These are phyloP conservation scores for Talaromyces pinophilus DNA, from an alignment of 2,329 filamentous ascomycete species.

Conservation along the genomic window DNA sequence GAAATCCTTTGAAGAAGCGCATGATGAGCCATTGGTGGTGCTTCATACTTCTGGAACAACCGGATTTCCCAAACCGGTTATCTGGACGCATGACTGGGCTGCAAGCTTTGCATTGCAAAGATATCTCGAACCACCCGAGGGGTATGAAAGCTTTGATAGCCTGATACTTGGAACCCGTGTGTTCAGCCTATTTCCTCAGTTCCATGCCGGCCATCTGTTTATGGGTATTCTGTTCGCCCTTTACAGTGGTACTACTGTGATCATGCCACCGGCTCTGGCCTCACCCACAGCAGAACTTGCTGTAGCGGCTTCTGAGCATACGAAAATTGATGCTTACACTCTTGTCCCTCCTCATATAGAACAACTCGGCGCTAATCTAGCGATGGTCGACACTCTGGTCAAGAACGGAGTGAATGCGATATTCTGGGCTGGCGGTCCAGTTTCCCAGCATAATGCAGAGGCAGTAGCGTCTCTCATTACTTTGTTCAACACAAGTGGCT, in stretches of 20 bases:
- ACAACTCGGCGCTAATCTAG: conserved; percentile 22
- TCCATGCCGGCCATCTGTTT: conserved; percentile 23
- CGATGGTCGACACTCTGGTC: conserved; percentile 19
- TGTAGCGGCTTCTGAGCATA: conserved; percentile 21
- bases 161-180: conserved; percentile 18
- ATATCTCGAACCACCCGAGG: conserved; percentile 19
- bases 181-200: conserved; percentile 22
- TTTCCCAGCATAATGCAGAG: not conserved
- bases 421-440: conserved; percentile 14
- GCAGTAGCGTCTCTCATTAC: conserved; percentile 1
- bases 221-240: conserved; percentile 19
- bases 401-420: conserved; percentile 5
- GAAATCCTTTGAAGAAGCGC: conserved; percentile 8
- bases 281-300: conserved; percentile 10
- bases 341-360: conserved; percentile 24
- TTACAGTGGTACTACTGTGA: conserved; percentile 17
- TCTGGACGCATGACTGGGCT: conserved; percentile 26
- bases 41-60: conserved; percentile 21
- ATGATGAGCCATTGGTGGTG: conserved; percentile 9
- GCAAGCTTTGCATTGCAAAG: conserved; percentile 17
- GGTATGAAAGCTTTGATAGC: conserved; percentile 22
- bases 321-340: conserved; percentile 13
- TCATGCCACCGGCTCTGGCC: conserved; percentile 23
- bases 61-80: conserved; percentile 19
- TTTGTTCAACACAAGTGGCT: conserved; percentile 8